Evolutionary conservation across 2,329 filamentous ascomycete genomes (phyloP).

Genomic region (Orbilia brochopaga): DNA sequence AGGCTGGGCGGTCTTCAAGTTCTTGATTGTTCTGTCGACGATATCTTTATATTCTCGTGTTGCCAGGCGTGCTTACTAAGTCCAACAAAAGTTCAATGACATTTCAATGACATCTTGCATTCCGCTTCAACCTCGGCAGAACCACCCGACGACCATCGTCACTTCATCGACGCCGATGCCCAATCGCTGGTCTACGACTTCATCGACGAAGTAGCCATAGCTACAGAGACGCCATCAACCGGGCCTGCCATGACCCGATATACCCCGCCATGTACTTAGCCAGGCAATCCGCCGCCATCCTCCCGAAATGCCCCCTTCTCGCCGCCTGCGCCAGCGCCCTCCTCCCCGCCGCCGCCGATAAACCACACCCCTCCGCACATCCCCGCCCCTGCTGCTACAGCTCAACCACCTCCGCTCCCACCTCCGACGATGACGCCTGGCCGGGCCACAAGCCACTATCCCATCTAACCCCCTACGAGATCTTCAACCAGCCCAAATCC

Average conservation of each 20-base stretch:
- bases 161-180: not conserved
- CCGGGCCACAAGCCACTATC: slow-evolving; percentile 27
- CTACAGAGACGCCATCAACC: not conserved
- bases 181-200: not conserved
- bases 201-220: slow-evolving; percentile 6
- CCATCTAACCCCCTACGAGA: slow-evolving; percentile 45
- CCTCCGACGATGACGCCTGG: slow-evolving; percentile 15
- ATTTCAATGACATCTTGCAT: slow-evolving; percentile 11
- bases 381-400: slow-evolving; percentile 13
- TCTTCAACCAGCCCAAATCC: slow-evolving; percentile 40
- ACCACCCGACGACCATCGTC: slow-evolving; percentile 4
- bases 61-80: not conserved
- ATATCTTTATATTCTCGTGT: slow-evolving; percentile 9
- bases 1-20: slow-evolving; percentile 22
- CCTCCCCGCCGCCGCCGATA: not conserved
- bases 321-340: slow-evolving; percentile 15
- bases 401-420: slow-evolving; percentile 9
- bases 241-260: slow-evolving; percentile 23
- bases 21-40: slow-evolving; percentile 1
- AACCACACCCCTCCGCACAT: not conserved
- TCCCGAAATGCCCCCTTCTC: slow-evolving; percentile 41
- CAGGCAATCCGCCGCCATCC: slow-evolving; percentile 29
- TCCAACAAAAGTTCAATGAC: slow-evolving; percentile 24
- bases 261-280: slow-evolving; percentile 38
- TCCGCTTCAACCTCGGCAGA: slow-evolving; percentile 2